Conservation (phyloP, 2,329 filamentous ascomycete species). For the Madurella mycetomatis region DNA sequence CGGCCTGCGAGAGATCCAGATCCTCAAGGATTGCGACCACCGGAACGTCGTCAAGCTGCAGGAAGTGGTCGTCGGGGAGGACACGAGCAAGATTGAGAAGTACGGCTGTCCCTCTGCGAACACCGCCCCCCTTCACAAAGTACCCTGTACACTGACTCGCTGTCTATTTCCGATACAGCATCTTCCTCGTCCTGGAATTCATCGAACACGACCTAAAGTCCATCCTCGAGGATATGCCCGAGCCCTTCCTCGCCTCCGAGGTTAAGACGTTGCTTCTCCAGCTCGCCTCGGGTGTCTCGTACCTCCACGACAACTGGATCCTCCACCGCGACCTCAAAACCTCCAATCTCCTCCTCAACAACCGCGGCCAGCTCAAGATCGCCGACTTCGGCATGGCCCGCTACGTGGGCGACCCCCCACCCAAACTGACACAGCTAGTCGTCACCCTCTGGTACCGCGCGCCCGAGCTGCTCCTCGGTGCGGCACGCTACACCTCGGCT, state of each 20-base stretch:
- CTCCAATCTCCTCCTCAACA: slow-evolving; percentile 90
- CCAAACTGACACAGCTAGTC: slow-evolving; percentile 82
- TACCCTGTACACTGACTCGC: neutral
- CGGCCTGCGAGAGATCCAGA: slow-evolving; percentile 89
- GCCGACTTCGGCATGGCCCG: slow-evolving; percentile 98
- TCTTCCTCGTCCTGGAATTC: slow-evolving; percentile 95
- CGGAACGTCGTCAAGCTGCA: slow-evolving; percentile 75
- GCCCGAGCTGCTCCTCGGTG: slow-evolving; percentile 83
- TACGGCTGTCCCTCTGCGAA: slow-evolving; percentile 28
- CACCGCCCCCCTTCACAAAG: neutral
- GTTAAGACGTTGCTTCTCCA: slow-evolving; percentile 86
- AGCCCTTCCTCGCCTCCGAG: slow-evolving; percentile 89
- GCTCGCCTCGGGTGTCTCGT: slow-evolving; percentile 72
- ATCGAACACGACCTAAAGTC: slow-evolving; percentile 95
- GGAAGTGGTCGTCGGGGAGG: slow-evolving; percentile 77
- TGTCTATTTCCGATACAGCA: slow-evolving; percentile 44
- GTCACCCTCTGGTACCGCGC: slow-evolving; percentile 96
- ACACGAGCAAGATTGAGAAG: slow-evolving; percentile 51
- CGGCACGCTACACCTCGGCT: slow-evolving; percentile 66
- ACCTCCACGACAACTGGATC: slow-evolving; percentile 86
- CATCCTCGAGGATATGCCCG: slow-evolving; percentile 87
- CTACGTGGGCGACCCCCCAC: slow-evolving; percentile 73
- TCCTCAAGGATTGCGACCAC: slow-evolving; percentile 74
- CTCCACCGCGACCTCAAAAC: slow-evolving; percentile 92
- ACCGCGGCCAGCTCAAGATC: slow-evolving; percentile 89